phyloP scores from a whole-genome alignment of 2,329 filamentous ascomycete species.

The Sporothrix inflata region DNA sequence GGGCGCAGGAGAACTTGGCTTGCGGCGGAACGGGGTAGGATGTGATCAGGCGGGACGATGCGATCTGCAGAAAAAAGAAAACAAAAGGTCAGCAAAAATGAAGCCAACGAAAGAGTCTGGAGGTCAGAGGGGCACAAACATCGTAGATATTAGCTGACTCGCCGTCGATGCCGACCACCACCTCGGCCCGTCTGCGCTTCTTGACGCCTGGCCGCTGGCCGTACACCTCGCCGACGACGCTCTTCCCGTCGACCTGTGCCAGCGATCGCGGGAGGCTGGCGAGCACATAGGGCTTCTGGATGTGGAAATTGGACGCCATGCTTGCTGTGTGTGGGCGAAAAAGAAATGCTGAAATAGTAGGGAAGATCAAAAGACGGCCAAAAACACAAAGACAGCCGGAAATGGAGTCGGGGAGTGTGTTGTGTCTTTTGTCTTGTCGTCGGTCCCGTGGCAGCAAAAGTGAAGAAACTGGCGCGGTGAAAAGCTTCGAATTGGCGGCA shows the following conservation, averaged over 20 bases:
- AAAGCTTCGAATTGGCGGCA: slow-evolving; percentile 32
- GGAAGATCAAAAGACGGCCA: background rate
- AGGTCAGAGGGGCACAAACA: slow-evolving; percentile 46
- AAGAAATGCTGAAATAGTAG: background rate
- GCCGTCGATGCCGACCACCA: slow-evolving; percentile 65
- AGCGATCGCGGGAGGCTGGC: slow-evolving; percentile 62
- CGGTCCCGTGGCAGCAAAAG: background rate
- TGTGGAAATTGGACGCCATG: slow-evolving; percentile 64
- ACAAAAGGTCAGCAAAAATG: background rate
- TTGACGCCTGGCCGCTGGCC: slow-evolving; percentile 59
- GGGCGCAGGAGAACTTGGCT: slow-evolving; percentile 64
- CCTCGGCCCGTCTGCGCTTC: slow-evolving; percentile 65
- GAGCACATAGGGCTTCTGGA: slow-evolving; percentile 67
- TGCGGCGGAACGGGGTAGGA: slow-evolving; percentile 70
- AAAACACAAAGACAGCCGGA: background rate
- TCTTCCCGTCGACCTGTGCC: slow-evolving; percentile 54
- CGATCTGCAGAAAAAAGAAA: slow-evolving; percentile 50
- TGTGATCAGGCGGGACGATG: slow-evolving; percentile 63
- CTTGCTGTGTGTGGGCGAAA: slow-evolving; percentile 10
- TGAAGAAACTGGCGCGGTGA: slow-evolving; percentile 23
- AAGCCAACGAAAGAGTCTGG: slow-evolving; percentile 24
- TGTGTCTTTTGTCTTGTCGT: background rate
- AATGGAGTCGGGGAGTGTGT: background rate
- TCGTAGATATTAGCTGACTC: slow-evolving; percentile 69
- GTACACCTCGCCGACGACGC: slow-evolving; percentile 63